Base-by-base conservation (phyloP, 768 basidiomycete genomes). In the Podaxis sp. region DNA sequence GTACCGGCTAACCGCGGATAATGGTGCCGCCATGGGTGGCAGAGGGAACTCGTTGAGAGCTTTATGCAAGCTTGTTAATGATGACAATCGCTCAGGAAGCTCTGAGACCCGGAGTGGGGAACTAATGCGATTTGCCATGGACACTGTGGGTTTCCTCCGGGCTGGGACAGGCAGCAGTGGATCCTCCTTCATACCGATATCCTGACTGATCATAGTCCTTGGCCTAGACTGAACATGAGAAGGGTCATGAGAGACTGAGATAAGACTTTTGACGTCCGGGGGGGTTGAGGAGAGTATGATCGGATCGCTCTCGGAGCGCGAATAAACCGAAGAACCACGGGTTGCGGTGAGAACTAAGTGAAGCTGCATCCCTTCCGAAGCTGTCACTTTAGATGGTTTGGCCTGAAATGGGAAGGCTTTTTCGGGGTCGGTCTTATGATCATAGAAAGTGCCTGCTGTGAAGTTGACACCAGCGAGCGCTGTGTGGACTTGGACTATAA, bases 231-330 rank as follows among this genome's bases (percentile, higher is more conserved):
- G 7, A 17, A 46, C 26, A 52, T 13, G 7, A 24, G 19, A 12
- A 9, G 26, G 9, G 15, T 28, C 38, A n/a, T 44, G 49, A 3
- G 52, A 26, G 17, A 13, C 39, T 46, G 42, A 22, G 26, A 61
- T 54, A 33, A 61, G 60, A 13, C 28, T 54, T 36, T 61, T 61
- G 9, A 61, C 24, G 28, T 53, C 60, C 4, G 60, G 24, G 19
- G 60, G 60, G 22, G 60, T 61, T 22, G 60, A 61, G 13, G 60
- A 61, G 38, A 61, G 52, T 11, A 42, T 53, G 42, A 61, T 61
- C 2, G 60, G 60, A 44, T 22, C 52, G 7, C 39, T 28, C 40
- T 54, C 60, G 1, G n/a, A 33, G 5, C 39, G 26, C 26, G 60
- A 61, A 19, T 53, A 61, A 11, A 53, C 52, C 2, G 60, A 61